Evolutionary conservation across 1,284 basidiomycete species (phyloP).

Genomic region (Tranzscheliella williamsii): DNA sequence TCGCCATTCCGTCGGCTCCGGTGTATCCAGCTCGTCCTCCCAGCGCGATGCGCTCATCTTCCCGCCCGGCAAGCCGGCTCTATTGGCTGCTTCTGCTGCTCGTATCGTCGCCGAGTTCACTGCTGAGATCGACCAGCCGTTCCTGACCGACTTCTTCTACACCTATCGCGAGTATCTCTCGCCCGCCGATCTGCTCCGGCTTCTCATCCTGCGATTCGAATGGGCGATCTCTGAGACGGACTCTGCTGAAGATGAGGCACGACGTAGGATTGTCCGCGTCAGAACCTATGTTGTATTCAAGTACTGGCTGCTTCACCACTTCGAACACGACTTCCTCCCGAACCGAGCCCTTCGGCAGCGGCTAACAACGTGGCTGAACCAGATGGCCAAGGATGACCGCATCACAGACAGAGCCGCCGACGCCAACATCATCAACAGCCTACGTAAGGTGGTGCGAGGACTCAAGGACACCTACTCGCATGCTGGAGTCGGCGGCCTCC

Average conservation of each 20-base stretch:
- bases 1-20: background rate
- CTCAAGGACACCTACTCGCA: conserved; percentile 48
- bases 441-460: conserved; percentile 42
- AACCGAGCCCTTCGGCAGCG: conserved; percentile 37
- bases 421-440: conserved; percentile 38
- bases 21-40: background rate
- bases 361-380: conserved; percentile 50
- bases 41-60: background rate
- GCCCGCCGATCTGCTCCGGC: conserved; percentile 34
- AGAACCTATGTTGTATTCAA: conserved; percentile 54
- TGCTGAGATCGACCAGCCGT: conserved; percentile 46
- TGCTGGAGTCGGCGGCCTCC: conserved; percentile 39
- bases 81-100: conserved; percentile 45
- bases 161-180: conserved; percentile 49
- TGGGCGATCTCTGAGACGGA: conserved; percentile 42
- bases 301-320: conserved; percentile 52
- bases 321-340: conserved; percentile 51
- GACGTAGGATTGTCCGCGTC: conserved; percentile 49
- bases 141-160: conserved; percentile 53
- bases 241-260: conserved; percentile 40
- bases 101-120: conserved; percentile 54
- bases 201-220: conserved; percentile 50
- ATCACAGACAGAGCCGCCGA: conserved; percentile 30
- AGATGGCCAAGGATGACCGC: conserved; percentile 25
- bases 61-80: background rate